Evolutionary conservation across 2,329 filamentous ascomycete species (phyloP).

Genomic region (Emydomyces testavorans): DNA sequence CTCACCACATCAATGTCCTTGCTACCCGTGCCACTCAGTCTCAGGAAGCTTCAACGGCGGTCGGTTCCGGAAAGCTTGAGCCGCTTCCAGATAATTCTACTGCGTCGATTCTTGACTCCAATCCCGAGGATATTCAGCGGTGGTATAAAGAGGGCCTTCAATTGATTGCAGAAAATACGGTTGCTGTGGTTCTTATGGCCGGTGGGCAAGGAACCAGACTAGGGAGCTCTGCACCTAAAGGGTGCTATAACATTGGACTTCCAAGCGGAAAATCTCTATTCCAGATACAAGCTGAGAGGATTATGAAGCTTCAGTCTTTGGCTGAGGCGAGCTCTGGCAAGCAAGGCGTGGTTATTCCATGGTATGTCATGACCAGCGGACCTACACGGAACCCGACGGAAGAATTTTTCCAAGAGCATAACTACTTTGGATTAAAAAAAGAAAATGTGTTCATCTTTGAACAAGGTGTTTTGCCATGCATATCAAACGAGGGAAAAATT

Average conservation of each 20-base stretch:
- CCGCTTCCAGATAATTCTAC: conserved; percentile 77
- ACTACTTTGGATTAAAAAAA: conserved; percentile 78
- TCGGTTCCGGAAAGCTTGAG: conserved; percentile 52
- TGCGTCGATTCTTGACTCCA: conserved; percentile 84
- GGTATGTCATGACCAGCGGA: conserved; percentile 99
- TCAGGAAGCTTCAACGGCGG: conserved; percentile 45
- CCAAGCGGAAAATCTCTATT: conserved; percentile 90
- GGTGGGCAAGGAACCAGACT: conserved; percentile 91
- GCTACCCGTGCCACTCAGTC: conserved; percentile 68
- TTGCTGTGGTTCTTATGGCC: conserved; percentile 87
- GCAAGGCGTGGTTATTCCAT: conserved; percentile 60
- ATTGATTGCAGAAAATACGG: conserved; percentile 56
- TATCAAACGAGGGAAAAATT: conserved; percentile 96
- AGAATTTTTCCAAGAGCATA: conserved; percentile 78
- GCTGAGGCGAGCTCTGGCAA: conserved; percentile 58
- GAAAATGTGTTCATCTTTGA: conserved; percentile 89
- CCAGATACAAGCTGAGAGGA: conserved; percentile 93
- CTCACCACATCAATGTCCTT: conserved; percentile 76
- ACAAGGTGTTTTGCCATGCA: conserved; percentile 91
- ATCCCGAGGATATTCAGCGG: conserved; percentile 60
- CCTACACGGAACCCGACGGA: conserved; percentile 88
- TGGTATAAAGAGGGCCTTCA: conserved; percentile 69
- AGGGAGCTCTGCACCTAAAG: conserved; percentile 91
- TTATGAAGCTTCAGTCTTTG: conserved; percentile 71
- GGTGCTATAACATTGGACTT: conserved; percentile 92